Base-by-base conservation (phyloP, 1,284 basidiomycete genomes). In the Trametes sp. region DNA sequence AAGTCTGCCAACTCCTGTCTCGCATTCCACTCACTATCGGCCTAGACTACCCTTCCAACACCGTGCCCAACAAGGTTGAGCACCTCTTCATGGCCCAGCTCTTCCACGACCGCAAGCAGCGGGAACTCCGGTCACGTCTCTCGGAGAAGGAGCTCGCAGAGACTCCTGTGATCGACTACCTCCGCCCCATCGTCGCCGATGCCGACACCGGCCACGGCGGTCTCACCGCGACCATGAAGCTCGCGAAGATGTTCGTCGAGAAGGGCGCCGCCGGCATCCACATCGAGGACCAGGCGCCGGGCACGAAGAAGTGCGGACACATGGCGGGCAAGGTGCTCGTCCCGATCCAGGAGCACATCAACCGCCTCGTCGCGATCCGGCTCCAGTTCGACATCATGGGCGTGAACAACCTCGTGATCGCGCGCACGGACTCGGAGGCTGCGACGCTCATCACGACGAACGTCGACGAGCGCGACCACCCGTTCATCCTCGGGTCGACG, bases 381-480 rank as follows among this genome's bases (percentile, higher is more conserved):
- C 80, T 91, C 53, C 90, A 92, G 78, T 90, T 87, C 76, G 90
- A 93, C 75, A 88, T 93, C 70, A 90, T 92, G 89, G 90, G 89
- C 68, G 88, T 89, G 59, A 83, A 87, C 74, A 92, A 90, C 79
- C 84, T 92, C 65, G 87, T 90, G 70, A 84, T 93, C 63, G 89
- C 89, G 9, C 84, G 90, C 62, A 93, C 90, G 54, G 90, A 92
- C 75, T 90, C 89, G 11, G 89, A 98, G 78, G 96, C 97, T 9
- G 97, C 97, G 4, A 98, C 96, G 1, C 87, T 99, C 69, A 94
- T 99, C 82, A 94, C 96, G 55, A 91, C 94, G 72, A 98, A 98
- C 80, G 95, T 99, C 66, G 98, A 99, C 78, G 89, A 92, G 72
- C 92, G 97, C 42, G 97, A 99, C 81, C 97, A 99, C 73, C 80